Base-by-base conservation (phyloP, 139 green algal genomes). In the Mesotaenium endlicherianum region DNA sequence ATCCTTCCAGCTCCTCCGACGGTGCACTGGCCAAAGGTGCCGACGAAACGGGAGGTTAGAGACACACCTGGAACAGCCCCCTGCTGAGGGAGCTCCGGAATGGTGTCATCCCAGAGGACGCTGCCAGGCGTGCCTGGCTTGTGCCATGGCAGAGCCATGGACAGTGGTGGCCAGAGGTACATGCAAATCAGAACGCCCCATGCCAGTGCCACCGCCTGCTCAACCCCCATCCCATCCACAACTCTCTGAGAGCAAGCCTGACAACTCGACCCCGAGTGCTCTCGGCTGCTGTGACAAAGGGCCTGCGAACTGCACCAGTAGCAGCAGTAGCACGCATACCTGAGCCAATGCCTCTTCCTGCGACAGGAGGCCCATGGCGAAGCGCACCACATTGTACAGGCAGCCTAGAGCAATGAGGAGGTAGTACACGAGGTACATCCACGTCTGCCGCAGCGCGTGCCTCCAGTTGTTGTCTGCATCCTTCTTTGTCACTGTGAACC, bases 401-500 rank as follows among this genome's bases (percentile, higher is more conserved):
- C 83, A 20, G 4, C 64, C 79, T 17, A 40, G 67, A 20, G 59
- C n/a, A 2, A 67, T 30, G n/a, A 31, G 30, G 67, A 75, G 6
- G 49, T 81, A 80, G 67, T 85, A 85, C 3, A 68, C 5, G n/a
- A 85, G 26, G 41, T 68, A 80, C 4, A 40, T 17, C 79, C 79
- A 85, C 17, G 50, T 77, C 8, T 31, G 30, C 82, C 14, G 69
- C 20, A 84, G 34, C 3, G 77, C 57, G 20, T 84, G 31, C 59
- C 68, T 69, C 58, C 77, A 80, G 44, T 79, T 34, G 58, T 49
- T 82, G 3, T 81, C 8, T 26, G 30, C 43, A 30, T 58, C 77
- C 20, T 84, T 84, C n/a, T 50, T 84, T 3, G 57, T 84, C 42
- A 80, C 59, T 17, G 57, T 80, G 14, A 80, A 80, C 3, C 77